A percentile compares a stretch with the other conserved stretches of the same genome.
These are phyloP conservation scores for Colletotrichum destructivum DNA, from an alignment of 2,329 filamentous ascomycete species.

Conservation along the genomic window DNA sequence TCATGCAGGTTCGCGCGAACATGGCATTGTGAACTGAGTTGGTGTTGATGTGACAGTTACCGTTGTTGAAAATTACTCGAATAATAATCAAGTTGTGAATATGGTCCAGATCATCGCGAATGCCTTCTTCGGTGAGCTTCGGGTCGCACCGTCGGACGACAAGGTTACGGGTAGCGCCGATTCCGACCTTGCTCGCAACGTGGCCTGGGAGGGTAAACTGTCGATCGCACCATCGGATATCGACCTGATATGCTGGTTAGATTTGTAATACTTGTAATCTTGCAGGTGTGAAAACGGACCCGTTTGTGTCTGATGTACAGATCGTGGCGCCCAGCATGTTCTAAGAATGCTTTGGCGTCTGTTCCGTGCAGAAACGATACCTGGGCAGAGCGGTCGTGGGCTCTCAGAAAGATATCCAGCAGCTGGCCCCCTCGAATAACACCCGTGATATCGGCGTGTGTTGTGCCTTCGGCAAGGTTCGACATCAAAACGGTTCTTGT, in stretches of 20 bases:
- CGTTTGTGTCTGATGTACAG: conserved; percentile 79
- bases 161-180: conserved; percentile 81
- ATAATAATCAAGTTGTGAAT: conserved; percentile 85
- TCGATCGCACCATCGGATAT: conserved; percentile 78
- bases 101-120: conserved; percentile 84
- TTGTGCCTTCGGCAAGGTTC: conserved; percentile 74
- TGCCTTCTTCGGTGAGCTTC: conserved; percentile 72
- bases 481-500: conserved; percentile 73
- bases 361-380: conserved; percentile 79
- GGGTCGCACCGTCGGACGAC: conserved; percentile 73
- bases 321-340: conserved; percentile 75
- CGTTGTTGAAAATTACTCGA: conserved; percentile 70
- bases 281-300: conserved; percentile 57
- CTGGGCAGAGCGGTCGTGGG: conserved; percentile 71
- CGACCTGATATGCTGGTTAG: conserved; percentile 65
- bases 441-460: conserved; percentile 75
- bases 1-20: conserved; percentile 85
- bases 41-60: conserved; percentile 78
- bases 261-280: background rate
- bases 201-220: conserved; percentile 78
- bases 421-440: conserved; percentile 79
- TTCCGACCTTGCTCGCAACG: conserved; percentile 74
- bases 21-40: conserved; percentile 85
- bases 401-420: conserved; percentile 76
- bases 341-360: conserved; percentile 76